Percentiles rank a stretch among this genome's conserved stretches.
These are phyloP conservation scores for Camillea tinctor DNA, from an alignment of 2,329 filamentous ascomycete species.

Conservation along the genomic window DNA sequence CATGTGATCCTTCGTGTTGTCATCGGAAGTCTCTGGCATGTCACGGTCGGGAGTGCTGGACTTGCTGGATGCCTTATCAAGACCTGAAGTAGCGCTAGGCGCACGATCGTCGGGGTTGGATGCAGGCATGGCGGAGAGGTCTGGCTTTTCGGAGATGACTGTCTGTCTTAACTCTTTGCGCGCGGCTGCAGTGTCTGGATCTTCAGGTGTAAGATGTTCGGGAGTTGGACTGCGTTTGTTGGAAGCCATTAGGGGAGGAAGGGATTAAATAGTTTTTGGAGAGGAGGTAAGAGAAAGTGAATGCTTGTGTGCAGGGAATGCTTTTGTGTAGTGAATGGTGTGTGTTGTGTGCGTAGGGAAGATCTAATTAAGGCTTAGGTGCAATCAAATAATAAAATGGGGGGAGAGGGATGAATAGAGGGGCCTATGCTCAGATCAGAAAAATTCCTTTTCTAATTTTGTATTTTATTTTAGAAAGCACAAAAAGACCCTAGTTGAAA, in stretches of 20 bases:
- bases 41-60: slow-evolving; percentile 18
- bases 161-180: slow-evolving; percentile 65
- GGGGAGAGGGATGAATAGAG: no score
- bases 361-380: neutral
- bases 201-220: slow-evolving; percentile 40
- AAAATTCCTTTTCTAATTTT: neutral
- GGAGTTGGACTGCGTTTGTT: slow-evolving; percentile 30
- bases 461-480: no score
- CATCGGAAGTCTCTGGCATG: slow-evolving; percentile 25
- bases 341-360: neutral
- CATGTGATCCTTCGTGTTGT: slow-evolving; percentile 48
- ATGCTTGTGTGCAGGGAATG: neutral
- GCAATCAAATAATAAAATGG: neutral
- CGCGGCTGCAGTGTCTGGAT: slow-evolving; percentile 62
- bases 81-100: slow-evolving; percentile 12
- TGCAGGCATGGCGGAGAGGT: slow-evolving; percentile 28
- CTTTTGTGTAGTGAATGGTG: no score
- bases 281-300: neutral
- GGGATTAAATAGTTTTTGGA: no score
- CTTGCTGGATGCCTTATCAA: slow-evolving; percentile 16
- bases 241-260: slow-evolving; percentile 21
- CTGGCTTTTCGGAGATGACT: slow-evolving; percentile 54
- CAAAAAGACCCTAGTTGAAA: no score
- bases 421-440: neutral
- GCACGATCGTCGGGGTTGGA: slow-evolving; percentile 22